Conservation (phyloP, 1,284 basidiomycete species). For the Trichosporon sp. region DNA sequence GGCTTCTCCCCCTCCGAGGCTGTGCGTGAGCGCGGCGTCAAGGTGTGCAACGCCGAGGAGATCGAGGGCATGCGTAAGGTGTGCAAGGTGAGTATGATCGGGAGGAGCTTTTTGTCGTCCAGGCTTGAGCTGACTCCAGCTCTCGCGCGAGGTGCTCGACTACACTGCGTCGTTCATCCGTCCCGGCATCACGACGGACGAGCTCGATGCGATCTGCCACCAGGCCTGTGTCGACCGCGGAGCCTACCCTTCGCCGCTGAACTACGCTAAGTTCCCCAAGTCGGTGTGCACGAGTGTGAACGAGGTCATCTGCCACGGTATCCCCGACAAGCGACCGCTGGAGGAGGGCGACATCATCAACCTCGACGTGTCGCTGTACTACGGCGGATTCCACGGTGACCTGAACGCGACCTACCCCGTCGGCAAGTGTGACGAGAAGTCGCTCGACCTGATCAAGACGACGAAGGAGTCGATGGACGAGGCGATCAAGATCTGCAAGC, state of each 20-base stretch:
- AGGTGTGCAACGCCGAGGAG: slow-evolving; percentile 53
- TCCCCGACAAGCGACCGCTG: slow-evolving; percentile 83
- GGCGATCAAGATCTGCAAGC: slow-evolving; percentile 86
- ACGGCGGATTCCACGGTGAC: slow-evolving; percentile 80
- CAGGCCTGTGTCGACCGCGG: slow-evolving; percentile 87
- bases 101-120: too few species aligned
- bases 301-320: slow-evolving; percentile 96
- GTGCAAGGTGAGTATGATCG: slow-evolving; percentile 47
- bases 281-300: slow-evolving; percentile 95
- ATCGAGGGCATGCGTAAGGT: slow-evolving; percentile 57
- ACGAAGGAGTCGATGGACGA: slow-evolving; percentile 80
- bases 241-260: slow-evolving; percentile 90
- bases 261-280: slow-evolving; percentile 92
- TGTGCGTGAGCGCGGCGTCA: slow-evolving; percentile 45
- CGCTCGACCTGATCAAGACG: slow-evolving; percentile 75
- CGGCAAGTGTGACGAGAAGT: slow-evolving; percentile 79
- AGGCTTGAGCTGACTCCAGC: slow-evolving; percentile 59
- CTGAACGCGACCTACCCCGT: slow-evolving; percentile 85
- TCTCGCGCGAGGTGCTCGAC: slow-evolving; percentile 88
- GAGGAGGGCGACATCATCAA: slow-evolving; percentile 92
- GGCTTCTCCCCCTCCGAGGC: slow-evolving; percentile 51
- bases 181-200: slow-evolving; percentile 93
- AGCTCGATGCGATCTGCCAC: slow-evolving; percentile 94
- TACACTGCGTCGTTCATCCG: slow-evolving; percentile 79
- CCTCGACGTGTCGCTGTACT: slow-evolving; percentile 66